Base-by-base conservation (phyloP, 1,284 basidiomycete species). In the Irpex sp. region DNA sequence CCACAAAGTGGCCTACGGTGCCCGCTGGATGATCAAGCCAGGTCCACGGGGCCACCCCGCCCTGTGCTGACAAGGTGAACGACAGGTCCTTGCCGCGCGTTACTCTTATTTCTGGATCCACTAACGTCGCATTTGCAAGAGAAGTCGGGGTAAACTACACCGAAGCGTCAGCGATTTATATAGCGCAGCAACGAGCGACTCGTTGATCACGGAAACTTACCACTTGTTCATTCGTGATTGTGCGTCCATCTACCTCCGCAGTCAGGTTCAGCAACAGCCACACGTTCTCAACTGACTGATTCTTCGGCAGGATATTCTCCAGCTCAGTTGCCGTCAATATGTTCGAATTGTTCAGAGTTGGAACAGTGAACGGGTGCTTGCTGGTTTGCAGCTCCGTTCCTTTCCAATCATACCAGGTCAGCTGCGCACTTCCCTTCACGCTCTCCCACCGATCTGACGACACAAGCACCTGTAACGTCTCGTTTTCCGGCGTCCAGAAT, bases 341-440 rank as follows among this genome's bases (percentile, higher is more conserved):
- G 13, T 82, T 64, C 40, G 83, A 81, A 62, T 83, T 85, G 65
- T 87, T 85, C 61, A 86, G 70, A 19, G 76, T 72, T 5, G 82
- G 81, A 0, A 83, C 77, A 19, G 75, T 72, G 67, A 86, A 85
- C 17, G 74, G 62, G 60, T 76, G 71, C 37, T 64, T 74, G 51
- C 71, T 77, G 21, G 80, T 75, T 59, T 74, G 73, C 58, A 87
- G 69, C 52, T 69, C 65, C 13, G 72, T 78, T 15, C 85, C 85
- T 17, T 67, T 67, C 83, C 85, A 87, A 67, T 85, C 82, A 63
- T 83, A 86, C 84, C 85, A 86, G 5, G 82, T 85, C 67, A 85
- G 70, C 71, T 82, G 78, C 6, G 81, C 84, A 0, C 70, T 71
- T 3, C 84, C 85, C 5, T 74, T 65, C 2, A 86, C 82, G 1